Evolutionary conservation across 306 rosid genomes (phyloP).

Genomic region (Cyamopsis tetragonoloba): DNA sequence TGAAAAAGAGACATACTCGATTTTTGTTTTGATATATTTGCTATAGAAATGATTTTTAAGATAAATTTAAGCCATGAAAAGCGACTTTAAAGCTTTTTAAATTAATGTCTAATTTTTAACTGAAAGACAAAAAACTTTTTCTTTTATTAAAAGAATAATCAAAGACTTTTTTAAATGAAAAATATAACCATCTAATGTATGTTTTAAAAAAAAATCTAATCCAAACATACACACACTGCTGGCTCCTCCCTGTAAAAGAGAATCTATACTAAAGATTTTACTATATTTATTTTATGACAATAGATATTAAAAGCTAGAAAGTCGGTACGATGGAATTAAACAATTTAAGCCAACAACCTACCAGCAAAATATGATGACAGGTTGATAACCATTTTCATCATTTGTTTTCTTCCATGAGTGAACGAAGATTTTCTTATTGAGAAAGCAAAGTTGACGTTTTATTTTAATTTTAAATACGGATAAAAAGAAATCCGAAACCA

Average conservation of each 20-base stretch:
- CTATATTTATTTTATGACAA: background rate
- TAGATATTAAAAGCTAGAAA: background rate
- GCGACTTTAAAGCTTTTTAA: too few relatives aligned
- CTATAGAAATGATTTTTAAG: too few relatives aligned
- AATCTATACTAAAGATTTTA: conserved; percentile 14
- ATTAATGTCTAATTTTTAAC: too few relatives aligned
- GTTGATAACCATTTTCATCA: background rate
- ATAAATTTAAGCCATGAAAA: too few relatives aligned
- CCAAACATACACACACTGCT: too few relatives aligned
- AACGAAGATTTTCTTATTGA: background rate
- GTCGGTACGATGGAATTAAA: conserved; percentile 29
- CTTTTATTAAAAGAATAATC: too few relatives aligned
- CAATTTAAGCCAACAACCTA: conserved; percentile 6
- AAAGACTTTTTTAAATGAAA: too few relatives aligned
- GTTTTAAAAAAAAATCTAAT: too few relatives aligned
- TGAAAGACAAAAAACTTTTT: too few relatives aligned
- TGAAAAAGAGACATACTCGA: too few relatives aligned
- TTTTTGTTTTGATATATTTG: too few relatives aligned
- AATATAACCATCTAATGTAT: too few relatives aligned
- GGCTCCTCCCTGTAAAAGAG: conserved; percentile 14
- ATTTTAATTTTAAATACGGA: background rate
- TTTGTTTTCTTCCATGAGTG: background rate
- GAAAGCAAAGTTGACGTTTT: background rate
- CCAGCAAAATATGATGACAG: background rate
- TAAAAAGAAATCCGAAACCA: background rate